Evolutionary conservation across 2,329 filamentous ascomycete genomes (phyloP).

Genomic region (Cytospora leucostoma): DNA sequence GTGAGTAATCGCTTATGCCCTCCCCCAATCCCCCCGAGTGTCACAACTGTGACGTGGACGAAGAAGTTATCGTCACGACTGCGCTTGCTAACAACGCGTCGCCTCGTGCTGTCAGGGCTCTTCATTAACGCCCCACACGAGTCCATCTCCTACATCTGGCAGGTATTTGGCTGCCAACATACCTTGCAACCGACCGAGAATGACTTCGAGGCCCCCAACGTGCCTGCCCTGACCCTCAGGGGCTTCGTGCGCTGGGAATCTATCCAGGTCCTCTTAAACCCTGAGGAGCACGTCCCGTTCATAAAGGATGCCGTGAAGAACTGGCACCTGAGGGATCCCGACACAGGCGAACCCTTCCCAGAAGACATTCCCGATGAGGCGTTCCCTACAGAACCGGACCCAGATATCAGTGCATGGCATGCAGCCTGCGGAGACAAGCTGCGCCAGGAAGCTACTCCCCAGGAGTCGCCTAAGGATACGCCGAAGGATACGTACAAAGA

Average conservation of each 20-base stretch:
- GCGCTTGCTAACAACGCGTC: constrained; percentile 17
- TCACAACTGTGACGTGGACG: constrained; percentile 7
- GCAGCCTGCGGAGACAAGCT: constrained; percentile 72
- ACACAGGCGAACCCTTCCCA: constrained; percentile 70
- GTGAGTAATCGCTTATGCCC: constrained; percentile 37
- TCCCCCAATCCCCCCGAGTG: constrained; percentile 27
- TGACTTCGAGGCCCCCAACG: constrained; percentile 71
- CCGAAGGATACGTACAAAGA: constrained; percentile 31
- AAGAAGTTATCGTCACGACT: constrained; percentile 2
- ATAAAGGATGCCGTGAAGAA: constrained; percentile 77
- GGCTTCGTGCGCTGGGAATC: constrained; percentile 95
- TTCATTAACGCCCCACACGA: constrained; percentile 74
- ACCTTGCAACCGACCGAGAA: constrained; percentile 74
- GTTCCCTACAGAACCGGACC: constrained; percentile 72
- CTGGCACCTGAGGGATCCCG: constrained; percentile 75
- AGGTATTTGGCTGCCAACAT: constrained; percentile 87
- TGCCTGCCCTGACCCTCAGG: constrained; percentile 78
- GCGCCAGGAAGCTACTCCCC: constrained; percentile 57
- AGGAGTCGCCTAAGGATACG: constrained; percentile 30
- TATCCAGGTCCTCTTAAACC: constrained; percentile 83
- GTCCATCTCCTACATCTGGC: constrained; percentile 89
- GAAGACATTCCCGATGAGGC: constrained; percentile 58
- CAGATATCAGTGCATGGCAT: constrained; percentile 86
- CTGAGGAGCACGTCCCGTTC: constrained; percentile 83
- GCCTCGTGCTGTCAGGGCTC: constrained; percentile 53